Evolutionary conservation across 306 rosid genomes (phyloP), one percentile per base, ranked within the genome.

Genomic region (Hylodesmum podocarpum): DNA sequence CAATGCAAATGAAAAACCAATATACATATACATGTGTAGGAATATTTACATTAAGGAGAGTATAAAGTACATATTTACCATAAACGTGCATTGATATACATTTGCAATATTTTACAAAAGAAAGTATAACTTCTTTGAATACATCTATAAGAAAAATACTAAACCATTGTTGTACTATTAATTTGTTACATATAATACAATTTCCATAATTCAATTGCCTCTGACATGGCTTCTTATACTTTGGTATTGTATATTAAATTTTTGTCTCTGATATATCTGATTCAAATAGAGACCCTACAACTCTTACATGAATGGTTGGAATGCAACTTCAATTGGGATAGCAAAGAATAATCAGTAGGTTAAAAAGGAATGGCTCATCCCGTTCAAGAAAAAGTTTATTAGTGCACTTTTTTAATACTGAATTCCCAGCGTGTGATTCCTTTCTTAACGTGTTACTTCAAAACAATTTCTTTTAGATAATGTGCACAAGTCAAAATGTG

Each of bases 391-490:
- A 83, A 75, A 31, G 82, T 62, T 37, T 15, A n/a, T 34, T 33
- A 59, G 64, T 25, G 16, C 72, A 73, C 81, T 67, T 70, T 77
- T 70, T 34, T 0, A 31, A 77, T 72, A 36, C 50, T 54, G 15
- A 58, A 62, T 78, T 85, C 73, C 41, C 3, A 4, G 63, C 24
- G 81, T 81, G 50, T 44, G 81, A 78, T 85, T 81, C 88, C 76
- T 85, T 85, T 78, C 88, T 81, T 85, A 81, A 62, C 69, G 70
- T 78, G 66, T 44, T 58, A 72, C 18, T 61, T 36, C 72, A 57
- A 46, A 37, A 25, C 58, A 61, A 4, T 29, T 16, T 63, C 40
- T 63, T 46, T 65, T 12, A 0, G 10, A 41, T 19, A 22, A 14
- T 53, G 2, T n/a, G 13, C 4, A 66, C 3, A 63, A 33, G 25